phyloP scores from a whole-genome alignment of 176 grass and related monocot genomes.

The Triticum dicoccoides region DNA sequence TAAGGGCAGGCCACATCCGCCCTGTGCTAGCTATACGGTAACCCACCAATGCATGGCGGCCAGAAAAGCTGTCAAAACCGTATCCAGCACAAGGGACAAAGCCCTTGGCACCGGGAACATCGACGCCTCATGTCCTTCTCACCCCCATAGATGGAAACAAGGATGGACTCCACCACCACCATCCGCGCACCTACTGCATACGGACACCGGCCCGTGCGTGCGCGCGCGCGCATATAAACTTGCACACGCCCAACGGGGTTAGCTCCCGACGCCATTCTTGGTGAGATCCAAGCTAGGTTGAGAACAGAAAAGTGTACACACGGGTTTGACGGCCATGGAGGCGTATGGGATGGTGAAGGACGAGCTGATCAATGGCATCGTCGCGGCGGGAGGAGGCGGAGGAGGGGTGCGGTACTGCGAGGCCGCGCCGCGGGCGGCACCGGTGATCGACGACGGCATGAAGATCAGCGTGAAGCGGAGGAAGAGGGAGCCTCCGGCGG shows the following conservation, averaged over 20 bases:
- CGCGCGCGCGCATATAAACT: conserved; percentile 33
- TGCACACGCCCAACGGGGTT: conserved; percentile 20
- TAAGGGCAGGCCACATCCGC: not conserved
- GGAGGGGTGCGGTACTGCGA: not conserved
- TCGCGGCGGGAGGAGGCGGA: not conserved
- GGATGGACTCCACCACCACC: conserved; percentile 13
- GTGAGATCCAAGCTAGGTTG: not conserved
- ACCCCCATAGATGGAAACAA: conserved; percentile 47
- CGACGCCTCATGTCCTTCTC: conserved; percentile 51
- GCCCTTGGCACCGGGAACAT: conserved; percentile 29
- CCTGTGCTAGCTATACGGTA: not conserved
- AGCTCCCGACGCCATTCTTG: conserved; percentile 13
- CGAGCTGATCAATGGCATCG: conserved; percentile 25
- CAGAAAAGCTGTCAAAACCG: conserved; percentile 36
- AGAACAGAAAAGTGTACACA: not conserved
- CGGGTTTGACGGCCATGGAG: not conserved
- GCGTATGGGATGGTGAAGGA: conserved; percentile 40
- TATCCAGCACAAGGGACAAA: conserved; percentile 24
- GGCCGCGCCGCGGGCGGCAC: not conserved
- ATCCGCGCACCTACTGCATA: not conserved
- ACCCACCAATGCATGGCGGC: not conserved
- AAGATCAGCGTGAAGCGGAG: conserved; percentile 41
- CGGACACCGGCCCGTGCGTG: not conserved
- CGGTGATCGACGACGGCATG: not conserved
- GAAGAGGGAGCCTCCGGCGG: conserved; percentile 35